phyloP scores from a whole-genome alignment of 768 basidiomycete species.

The Termitomyces sp. region DNA sequence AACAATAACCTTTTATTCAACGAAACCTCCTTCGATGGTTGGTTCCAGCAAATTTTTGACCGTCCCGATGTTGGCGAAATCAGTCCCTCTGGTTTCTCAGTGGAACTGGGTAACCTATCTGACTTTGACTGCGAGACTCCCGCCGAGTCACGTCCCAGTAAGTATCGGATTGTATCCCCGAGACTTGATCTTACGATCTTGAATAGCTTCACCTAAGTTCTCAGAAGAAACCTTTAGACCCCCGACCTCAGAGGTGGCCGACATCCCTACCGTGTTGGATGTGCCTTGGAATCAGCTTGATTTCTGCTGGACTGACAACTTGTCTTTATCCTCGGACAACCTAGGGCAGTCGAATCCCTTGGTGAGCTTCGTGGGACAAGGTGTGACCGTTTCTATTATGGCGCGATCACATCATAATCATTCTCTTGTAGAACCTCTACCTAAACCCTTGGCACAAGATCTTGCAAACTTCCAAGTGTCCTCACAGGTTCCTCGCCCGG shows the following conservation, averaged over 20 bases:
- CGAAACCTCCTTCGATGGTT: conserved; percentile 30
- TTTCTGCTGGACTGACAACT: neutral
- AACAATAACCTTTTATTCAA: conserved; percentile 9
- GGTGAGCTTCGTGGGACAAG: neutral
- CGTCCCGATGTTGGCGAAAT: conserved; percentile 21
- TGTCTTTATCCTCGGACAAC: neutral
- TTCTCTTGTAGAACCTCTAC: neutral
- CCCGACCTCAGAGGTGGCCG: neutral
- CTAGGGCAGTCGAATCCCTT: neutral
- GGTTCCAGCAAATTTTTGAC: conserved; percentile 32
- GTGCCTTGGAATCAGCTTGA: conserved; percentile 1
- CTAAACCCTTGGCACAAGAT: conserved; percentile 1
- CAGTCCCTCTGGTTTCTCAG: conserved; percentile 28
- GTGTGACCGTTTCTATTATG: neutral
- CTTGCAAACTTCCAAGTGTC: neutral
- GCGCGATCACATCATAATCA: neutral
- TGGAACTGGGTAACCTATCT: conserved; percentile 31
- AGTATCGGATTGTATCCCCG: neutral
- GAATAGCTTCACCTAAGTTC: neutral
- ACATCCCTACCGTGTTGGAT: neutral
- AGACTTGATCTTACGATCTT: neutral
- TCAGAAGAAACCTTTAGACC: neutral
- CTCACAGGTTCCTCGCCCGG: neutral
- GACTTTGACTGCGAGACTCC: conserved; percentile 9
- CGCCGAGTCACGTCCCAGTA: neutral